phyloP scores from a whole-genome alignment of 192 early-diverging fungal species.

The Coemansia sp. region DNA sequence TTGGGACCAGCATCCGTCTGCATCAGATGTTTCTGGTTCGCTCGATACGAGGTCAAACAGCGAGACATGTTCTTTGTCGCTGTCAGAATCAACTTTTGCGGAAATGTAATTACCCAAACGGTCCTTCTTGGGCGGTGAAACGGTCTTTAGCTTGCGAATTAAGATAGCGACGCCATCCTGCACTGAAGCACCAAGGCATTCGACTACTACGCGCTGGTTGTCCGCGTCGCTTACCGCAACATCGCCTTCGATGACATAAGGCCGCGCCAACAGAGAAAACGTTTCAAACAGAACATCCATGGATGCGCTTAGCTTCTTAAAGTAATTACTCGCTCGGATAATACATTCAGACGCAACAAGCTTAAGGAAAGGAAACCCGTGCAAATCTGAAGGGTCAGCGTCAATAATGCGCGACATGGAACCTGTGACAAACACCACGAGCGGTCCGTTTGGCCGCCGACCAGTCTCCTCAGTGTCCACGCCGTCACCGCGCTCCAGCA shows the following conservation, averaged over 20 bases:
- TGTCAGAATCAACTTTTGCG: not conserved
- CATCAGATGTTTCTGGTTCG: constrained; percentile 2
- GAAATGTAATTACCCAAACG: not conserved
- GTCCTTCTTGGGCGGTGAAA: constrained; percentile 2
- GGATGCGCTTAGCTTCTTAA: constrained; percentile 30
- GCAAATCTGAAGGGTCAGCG: constrained; percentile 34
- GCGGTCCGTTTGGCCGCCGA: constrained; percentile 16
- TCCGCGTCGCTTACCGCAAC: constrained; percentile 23
- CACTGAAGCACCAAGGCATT: constrained; percentile 44
- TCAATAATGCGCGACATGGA: constrained; percentile 29
- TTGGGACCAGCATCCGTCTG: not conserved
- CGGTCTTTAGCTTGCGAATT: constrained; percentile 12
- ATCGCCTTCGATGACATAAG: constrained; percentile 43
- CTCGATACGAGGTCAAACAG: constrained; percentile 1
- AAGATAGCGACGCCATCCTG: constrained; percentile 47
- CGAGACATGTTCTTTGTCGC: not conserved
- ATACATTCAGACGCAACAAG: constrained; percentile 43
- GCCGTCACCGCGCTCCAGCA: constrained; percentile 26
- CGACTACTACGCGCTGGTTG: constrained; percentile 33
- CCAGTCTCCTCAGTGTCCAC: constrained; percentile 8
- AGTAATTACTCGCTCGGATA: constrained; percentile 25
- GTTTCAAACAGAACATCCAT: constrained; percentile 41
- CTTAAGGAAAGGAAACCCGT: constrained; percentile 39
- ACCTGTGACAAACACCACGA: constrained; percentile 41
- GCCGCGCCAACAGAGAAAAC: constrained; percentile 34